Evolutionary conservation across 2,329 filamentous ascomycete species (phyloP), one percentile per base, ranked within the genome.

Genomic region (Shiraia bambusicola): DNA sequence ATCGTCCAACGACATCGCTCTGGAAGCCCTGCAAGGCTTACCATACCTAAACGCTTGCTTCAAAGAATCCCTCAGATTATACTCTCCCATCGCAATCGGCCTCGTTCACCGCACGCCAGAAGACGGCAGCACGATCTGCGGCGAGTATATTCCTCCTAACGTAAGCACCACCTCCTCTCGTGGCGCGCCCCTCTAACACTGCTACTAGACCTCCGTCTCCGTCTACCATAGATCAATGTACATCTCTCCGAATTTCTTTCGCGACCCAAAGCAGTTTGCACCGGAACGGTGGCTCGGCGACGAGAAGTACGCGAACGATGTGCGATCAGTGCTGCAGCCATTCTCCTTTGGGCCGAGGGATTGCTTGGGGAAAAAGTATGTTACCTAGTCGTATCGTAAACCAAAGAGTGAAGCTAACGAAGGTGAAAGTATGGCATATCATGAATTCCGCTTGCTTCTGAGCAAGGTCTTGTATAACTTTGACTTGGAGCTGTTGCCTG

Each of bases 71-170:
- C 35, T 59, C 2, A 40, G 55, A 2, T 35, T 69, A 8, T 72
- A 68, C 30, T n/a, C n/a, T n/a, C n/a, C 70, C 69, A 1, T 66
- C 69, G 10, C 61, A 64, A 4, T 55, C 69, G 5, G 50, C 49
- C 15, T 54, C 55, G 4, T 40, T 65, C 51, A 64, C 7, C 17
- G 56, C 6, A 60, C 67, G 8, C 66, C 40, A 31, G 12, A 30
- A 1, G 56, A 50, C 5, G 70, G 69, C 6, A 50, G 54, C 4
- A 29, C 58, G 1, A 56, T 72, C 12, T 57, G 60, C 39, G 69
- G 63, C 3, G 8, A 58, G 8, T 59, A 36, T 32, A 49, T 72
- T 19, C 66, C 67, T 16, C 35, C 35, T 2, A 17, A 26, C 24
- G 35, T 39, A 34, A 10, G 58, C 51, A 10, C 36, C n/a, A n/a